Evolutionary conservation across 768 basidiomycete species (phyloP).

Genomic region (Rossbeevera mucosa): DNA sequence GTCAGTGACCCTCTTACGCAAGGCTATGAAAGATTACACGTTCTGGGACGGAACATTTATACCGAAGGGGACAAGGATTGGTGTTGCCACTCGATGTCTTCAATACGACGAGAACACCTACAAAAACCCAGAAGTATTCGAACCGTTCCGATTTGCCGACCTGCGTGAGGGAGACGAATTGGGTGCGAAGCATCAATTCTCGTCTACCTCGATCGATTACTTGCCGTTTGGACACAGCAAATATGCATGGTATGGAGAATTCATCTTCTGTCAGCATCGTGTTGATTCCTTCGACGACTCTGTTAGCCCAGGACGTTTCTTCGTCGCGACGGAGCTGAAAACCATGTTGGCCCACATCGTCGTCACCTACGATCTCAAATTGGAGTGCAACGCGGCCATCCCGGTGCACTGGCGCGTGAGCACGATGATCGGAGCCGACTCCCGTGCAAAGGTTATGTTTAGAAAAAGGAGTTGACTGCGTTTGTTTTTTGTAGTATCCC

Average conservation of each 20-base stretch:
- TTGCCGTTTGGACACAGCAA: background rate
- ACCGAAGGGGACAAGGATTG: background rate
- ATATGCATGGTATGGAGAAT: background rate
- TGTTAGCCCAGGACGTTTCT: background rate
- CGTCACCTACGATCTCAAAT: background rate
- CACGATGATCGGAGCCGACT: too few relatives aligned
- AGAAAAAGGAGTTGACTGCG: background rate
- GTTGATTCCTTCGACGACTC: background rate
- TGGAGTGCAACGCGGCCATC: background rate
- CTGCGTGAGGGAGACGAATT: background rate
- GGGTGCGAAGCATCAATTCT: background rate
- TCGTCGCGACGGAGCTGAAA: background rate
- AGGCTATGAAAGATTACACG: background rate
- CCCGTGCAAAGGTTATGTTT: background rate
- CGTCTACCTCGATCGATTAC: background rate
- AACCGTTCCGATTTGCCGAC: background rate
- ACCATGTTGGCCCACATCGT: slow-evolving; percentile 1
- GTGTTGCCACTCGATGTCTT: background rate
- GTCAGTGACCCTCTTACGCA: background rate
- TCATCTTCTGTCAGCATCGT: background rate
- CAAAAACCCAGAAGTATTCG: background rate
- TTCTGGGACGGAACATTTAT: background rate
- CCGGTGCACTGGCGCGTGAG: background rate
- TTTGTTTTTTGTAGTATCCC: background rate
- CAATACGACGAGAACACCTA: background rate